Percentiles rank a stretch among this genome's conserved stretches.
These are phyloP conservation scores for Zasmidium citrigriseum DNA, from an alignment of 2,329 filamentous ascomycete species.

Conservation along the genomic window DNA sequence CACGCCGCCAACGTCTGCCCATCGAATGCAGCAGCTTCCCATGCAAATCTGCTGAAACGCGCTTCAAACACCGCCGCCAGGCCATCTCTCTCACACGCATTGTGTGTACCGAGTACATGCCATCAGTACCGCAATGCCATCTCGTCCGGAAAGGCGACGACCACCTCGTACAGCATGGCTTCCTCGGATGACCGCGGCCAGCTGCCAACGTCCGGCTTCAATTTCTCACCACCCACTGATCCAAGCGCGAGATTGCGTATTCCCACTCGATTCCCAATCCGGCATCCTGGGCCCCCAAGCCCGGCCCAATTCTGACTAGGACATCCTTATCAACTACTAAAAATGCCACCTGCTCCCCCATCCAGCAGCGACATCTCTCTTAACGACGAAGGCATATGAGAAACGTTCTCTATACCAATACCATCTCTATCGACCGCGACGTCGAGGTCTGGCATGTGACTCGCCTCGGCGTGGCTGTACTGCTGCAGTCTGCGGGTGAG, in stretches of 20 bases:
- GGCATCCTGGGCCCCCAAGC: neutral
- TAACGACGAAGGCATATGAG: too few species aligned
- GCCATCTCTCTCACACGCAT: too few species aligned
- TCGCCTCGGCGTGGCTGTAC: neutral
- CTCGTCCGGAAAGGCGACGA: neutral
- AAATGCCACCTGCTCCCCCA: neutral
- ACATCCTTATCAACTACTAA: neutral
- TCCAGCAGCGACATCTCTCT: too few species aligned
- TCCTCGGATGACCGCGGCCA: neutral
- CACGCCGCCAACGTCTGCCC: neutral
- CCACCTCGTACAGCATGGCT: neutral
- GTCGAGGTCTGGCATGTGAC: neutral
- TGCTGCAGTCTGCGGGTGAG: too few species aligned
- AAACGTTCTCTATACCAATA: too few species aligned
- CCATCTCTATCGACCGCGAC: too few species aligned
- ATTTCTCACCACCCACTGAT: too few species aligned
- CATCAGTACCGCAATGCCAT: too few species aligned
- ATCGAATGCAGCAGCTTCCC: neutral
- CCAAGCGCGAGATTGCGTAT: constrained; percentile 1
- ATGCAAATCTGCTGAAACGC: neutral
- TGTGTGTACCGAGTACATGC: too few species aligned
- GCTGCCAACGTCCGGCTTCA: neutral
- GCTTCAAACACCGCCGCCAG: neutral
- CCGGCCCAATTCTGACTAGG: neutral
- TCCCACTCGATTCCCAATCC: neutral